Base-by-base conservation (phyloP, 2,329 filamentous ascomycete species). In the Fusarium sp. region DNA sequence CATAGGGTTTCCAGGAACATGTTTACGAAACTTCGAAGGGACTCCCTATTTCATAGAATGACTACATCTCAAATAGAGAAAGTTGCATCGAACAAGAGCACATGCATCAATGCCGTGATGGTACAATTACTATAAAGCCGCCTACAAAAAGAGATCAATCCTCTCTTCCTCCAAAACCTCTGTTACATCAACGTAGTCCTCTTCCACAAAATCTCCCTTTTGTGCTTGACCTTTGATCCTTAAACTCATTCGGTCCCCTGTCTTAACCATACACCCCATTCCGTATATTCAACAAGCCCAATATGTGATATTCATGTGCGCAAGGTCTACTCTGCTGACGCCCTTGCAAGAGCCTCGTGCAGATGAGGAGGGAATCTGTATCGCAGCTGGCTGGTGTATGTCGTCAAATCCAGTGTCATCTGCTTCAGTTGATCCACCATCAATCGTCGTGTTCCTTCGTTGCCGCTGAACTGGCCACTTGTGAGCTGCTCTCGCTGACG, bases 351-450 rank as follows among this genome's bases (percentile, higher is more conserved):
- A 68, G 92, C 92, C 84, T 98, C 95, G 81, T 97, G 95, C 57
- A 98, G 86, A 75, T 92, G 88, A 37, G 93, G 92, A 50, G 93
- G 93, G 82, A 98, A 87, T 76, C 96, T 90, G 81, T 97, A 98
- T 76, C 93, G 90, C 77, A 98, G 89, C 85, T 97, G 89, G 58
- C 94, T 95, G 18, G 94, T 95, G 83, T 97, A 98, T 16, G 96
- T 92, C 84, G 96, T 97, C 74, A 98, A 81, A 80, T 98, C 95
- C 79, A 94, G 90, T 38, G 93, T 94, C 83, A 92, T 93, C 78
- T 92, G 89, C 81, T 92, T 88, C 75, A 97, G 83, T 74, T 91
- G 86, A 60, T 91, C 89, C 52, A 91, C 89, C 80, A 93, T 86
- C 78, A 84, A 81, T 77, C 82, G 85, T 76, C 86, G 84, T 69